Evolutionary conservation across 202 grass and related monocot species (phyloP).

Genomic region (Elaeis oleifera): DNA sequence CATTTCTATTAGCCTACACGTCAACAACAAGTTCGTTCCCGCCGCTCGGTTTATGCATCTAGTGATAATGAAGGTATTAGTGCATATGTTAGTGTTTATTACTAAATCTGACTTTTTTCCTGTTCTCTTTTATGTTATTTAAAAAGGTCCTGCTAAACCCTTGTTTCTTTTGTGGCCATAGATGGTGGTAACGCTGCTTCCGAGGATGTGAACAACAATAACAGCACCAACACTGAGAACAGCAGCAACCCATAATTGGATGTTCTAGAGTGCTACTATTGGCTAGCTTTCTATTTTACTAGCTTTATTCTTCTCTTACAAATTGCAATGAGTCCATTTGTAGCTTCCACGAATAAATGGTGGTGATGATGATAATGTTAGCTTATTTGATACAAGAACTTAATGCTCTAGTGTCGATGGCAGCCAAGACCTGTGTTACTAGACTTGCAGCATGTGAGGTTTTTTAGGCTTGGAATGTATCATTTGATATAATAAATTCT

Average conservation of each 20-base stretch:
- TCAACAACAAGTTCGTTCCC: conserved; percentile 51
- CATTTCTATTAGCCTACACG: conserved; percentile 52
- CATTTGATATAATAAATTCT: no score
- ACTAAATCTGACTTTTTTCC: neutral
- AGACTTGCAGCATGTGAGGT: no score
- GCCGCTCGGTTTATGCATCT: conserved; percentile 58
- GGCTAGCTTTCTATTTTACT: no score
- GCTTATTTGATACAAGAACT: no score
- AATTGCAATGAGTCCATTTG: no score
- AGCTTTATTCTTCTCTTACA: no score
- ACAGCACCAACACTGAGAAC: conserved; percentile 29
- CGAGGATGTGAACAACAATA: conserved; percentile 33
- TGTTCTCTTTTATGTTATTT: neutral
- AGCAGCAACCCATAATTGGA: conserved; percentile 11
- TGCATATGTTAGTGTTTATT: neutral
- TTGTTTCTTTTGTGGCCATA: conserved; percentile 1
- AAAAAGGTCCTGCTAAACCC: neutral
- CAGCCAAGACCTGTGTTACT: no score
- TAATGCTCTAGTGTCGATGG: no score
- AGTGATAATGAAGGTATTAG: conserved; percentile 59
- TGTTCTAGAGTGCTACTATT: no score
- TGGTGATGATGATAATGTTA: no score
- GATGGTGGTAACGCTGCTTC: conserved; percentile 36
- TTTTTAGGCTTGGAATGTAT: no score
- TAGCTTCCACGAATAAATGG: no score